phyloP scores from a whole-genome alignment of 371 early-diverging fungal genomes.

The Mortierella sp. region DNA sequence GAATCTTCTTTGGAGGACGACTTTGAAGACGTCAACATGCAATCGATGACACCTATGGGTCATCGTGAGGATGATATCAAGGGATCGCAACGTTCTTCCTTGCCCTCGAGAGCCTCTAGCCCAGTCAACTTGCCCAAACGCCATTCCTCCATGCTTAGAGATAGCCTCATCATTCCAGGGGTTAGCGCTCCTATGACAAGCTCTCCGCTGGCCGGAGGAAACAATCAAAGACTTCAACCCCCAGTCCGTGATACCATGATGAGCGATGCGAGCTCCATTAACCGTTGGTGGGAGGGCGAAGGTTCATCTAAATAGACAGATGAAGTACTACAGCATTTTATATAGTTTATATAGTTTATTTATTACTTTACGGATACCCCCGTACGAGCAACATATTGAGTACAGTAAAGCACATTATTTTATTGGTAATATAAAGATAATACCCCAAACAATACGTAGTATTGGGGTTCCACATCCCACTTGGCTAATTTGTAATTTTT shows the following conservation, averaged over 20 bases:
- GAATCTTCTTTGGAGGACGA: slow-evolving; percentile 49
- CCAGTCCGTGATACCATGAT: slow-evolving; percentile 53
- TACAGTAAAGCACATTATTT: background rate
- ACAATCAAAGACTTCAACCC: slow-evolving; percentile 9
- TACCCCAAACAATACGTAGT: no score
- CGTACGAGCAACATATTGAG: no score
- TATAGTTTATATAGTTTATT: background rate
- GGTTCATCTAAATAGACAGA: slow-evolving; percentile 1
- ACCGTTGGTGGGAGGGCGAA: slow-evolving; percentile 58
- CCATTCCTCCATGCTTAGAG: slow-evolving; percentile 51
- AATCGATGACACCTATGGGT: slow-evolving; percentile 51
- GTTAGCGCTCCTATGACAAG: slow-evolving; percentile 23
- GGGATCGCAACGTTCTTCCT: slow-evolving; percentile 26
- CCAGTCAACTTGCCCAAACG: slow-evolving; percentile 50
- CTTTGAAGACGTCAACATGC: slow-evolving; percentile 57
- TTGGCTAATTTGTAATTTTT: no score
- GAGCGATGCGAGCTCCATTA: slow-evolving; percentile 57
- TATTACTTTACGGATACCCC: background rate
- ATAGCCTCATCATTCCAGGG: slow-evolving; percentile 34
- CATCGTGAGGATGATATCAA: slow-evolving; percentile 41
- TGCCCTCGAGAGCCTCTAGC: slow-evolving; percentile 40
- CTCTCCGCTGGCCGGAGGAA: slow-evolving; percentile 56
- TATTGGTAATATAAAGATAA: no score
- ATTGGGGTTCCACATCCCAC: no score
- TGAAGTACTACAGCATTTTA: slow-evolving; percentile 1